A percentile compares a stretch with the other conserved stretches of the same genome.
Evolutionary conservation across 1,284 basidiomycete species (phyloP).

Genomic region (Cryptococcus sp.): DNA sequence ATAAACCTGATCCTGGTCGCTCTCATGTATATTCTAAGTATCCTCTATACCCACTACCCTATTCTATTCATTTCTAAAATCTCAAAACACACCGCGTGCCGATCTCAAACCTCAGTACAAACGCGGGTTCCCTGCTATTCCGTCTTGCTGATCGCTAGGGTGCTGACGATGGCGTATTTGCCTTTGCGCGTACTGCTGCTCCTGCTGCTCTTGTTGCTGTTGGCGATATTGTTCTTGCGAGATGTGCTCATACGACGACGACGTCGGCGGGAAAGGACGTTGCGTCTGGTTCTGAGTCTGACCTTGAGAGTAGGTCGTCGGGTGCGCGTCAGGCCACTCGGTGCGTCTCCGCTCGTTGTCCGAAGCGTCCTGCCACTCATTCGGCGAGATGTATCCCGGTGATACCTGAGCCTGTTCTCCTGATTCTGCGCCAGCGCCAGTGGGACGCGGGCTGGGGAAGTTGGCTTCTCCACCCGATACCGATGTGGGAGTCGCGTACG

Average conservation of each 20-base stretch:
- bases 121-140: conserved; percentile 5
- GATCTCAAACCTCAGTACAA: not conserved
- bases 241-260: not conserved
- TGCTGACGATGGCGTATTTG: not conserved
- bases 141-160: not conserved
- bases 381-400: not conserved
- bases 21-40: too few species aligned
- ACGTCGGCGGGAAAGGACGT: too few species aligned
- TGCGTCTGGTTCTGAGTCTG: not conserved
- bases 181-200: not conserved
- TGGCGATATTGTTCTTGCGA: not conserved
- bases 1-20: too few species aligned
- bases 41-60: too few species aligned
- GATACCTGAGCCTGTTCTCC: not conserved
- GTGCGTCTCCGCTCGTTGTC: not conserved
- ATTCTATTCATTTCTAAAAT: too few species aligned
- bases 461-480: not conserved
- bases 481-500: not conserved
- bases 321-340: not conserved
- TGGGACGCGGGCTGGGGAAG: not conserved
- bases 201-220: not conserved
- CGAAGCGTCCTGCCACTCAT: not conserved
- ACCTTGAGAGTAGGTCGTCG: not conserved
- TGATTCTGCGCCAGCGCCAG: not conserved
- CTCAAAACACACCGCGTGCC: too few species aligned